These are phyloP conservation scores for Hysterangium stoloniferum DNA, from an alignment of 768 basidiomycete species.

Conservation along the genomic window DNA sequence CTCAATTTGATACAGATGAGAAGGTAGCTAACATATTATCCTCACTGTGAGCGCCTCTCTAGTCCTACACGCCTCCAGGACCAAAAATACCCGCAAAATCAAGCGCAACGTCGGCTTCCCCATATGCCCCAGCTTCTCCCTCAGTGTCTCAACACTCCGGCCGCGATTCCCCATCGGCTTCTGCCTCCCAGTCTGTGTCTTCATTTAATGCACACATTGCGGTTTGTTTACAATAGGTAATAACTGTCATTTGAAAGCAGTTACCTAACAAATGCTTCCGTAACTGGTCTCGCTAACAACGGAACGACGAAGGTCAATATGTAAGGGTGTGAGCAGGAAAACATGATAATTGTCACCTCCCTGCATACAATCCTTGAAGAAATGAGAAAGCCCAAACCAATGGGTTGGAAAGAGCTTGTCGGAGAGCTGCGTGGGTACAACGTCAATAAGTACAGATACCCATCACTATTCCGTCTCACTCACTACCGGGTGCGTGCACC, in stretches of 20 bases:
- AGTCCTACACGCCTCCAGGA: too few species aligned
- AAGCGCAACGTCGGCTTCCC: too few species aligned
- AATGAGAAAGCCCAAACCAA: slow-evolving; percentile 43
- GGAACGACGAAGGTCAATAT: neutral
- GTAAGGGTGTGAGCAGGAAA: neutral
- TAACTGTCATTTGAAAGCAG: slow-evolving; percentile 1
- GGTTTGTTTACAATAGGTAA: neutral
- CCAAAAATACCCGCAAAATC: too few species aligned
- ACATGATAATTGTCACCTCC: slow-evolving; percentile 45
- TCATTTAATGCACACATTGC: neutral
- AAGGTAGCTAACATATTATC: too few species aligned
- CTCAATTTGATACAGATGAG: too few species aligned
- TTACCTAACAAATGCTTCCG: slow-evolving; percentile 47
- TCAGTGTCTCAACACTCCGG: slow-evolving; percentile 52
- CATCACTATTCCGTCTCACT: too few species aligned
- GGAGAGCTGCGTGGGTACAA: slow-evolving; percentile 27
- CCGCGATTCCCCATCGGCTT: slow-evolving; percentile 49
- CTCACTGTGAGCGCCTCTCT: too few species aligned
- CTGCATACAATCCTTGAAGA: slow-evolving; percentile 39
- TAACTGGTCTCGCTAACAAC: slow-evolving; percentile 40
- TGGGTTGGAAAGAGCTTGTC: slow-evolving; percentile 30
- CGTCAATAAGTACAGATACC: neutral
- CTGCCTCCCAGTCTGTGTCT: slow-evolving; percentile 35
- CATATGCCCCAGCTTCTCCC: too few species aligned
- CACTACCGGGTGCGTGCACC: too few species aligned